Evolutionary conservation across 352 stramenopile species (phyloP), one percentile per base, ranked within the genome.

Genomic region (Aphanomyces astaci): DNA sequence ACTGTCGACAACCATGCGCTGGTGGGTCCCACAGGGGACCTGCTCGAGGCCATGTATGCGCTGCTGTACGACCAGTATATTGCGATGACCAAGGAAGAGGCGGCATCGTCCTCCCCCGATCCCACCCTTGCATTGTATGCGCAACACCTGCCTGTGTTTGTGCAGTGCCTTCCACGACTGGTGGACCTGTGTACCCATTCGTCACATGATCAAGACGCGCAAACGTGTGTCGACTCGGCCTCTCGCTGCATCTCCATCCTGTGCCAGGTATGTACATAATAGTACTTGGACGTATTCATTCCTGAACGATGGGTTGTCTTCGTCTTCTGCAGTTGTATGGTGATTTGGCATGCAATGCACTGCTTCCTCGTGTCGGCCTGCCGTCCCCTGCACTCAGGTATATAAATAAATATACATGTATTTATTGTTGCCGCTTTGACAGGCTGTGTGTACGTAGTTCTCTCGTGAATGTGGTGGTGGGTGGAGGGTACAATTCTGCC

Each of bases 261-360:
- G 5, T 65, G 36, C 27, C 56, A 65, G 56, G 56, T 65, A 36
- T 25, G 49, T n/a, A n/a, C n/a, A n/a, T n/a, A n/a, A n/a, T n/a
- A n/a, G n/a, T n/a, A n/a, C n/a, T n/a, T n/a, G n/a, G n/a, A n/a
- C n/a, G n/a, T n/a, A n/a, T n/a, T n/a, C n/a, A n/a, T n/a, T n/a
- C n/a, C n/a, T n/a, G n/a, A n/a, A n/a, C n/a, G n/a, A n/a, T n/a
- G n/a, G n/a, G n/a, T n/a, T n/a, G n/a, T n/a, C n/a, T n/a, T n/a
- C n/a, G n/a, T n/a, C n/a, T n/a, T n/a, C n/a, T n/a, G n/a, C n/a
- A 54, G 45, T 43, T 43, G 36, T 43, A 15, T 43, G 36, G 36
- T 15, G 36, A 43, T 15, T 43, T 43, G 36, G 36, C 36, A 15
- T 43, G 7, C 36, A 43, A 43, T 7, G 36, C 7, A 43, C 36